phyloP scores from a whole-genome alignment of 495 filamentous ascomycete species.

The Aspergillus conjunctus region DNA sequence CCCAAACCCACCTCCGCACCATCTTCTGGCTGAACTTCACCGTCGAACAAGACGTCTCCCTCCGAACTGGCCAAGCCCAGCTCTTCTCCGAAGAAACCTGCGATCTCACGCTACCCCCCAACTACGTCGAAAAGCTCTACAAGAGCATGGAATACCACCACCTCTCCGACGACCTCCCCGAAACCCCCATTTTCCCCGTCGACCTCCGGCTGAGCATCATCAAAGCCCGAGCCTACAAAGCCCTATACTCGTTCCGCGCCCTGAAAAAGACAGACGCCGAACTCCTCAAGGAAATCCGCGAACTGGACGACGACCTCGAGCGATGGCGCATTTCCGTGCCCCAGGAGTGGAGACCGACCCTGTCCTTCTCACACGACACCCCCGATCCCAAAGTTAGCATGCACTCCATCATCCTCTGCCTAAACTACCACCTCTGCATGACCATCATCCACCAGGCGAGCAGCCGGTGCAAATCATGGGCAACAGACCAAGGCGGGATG shows the following conservation, averaged over 20 bases:
- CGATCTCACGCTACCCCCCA: conserved; percentile 51
- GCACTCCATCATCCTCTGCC: conserved; percentile 47
- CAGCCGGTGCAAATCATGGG: conserved; percentile 47
- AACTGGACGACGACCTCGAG: conserved; percentile 55
- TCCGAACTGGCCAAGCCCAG: conserved; percentile 56
- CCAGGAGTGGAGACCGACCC: conserved; percentile 41
- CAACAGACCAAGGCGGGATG: conserved; percentile 37
- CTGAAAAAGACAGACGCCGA: conserved; percentile 55
- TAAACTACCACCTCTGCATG: conserved; percentile 57
- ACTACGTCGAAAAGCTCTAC: conserved; percentile 42
- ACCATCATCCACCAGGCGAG: conserved; percentile 55
- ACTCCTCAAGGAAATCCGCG: conserved; percentile 52
- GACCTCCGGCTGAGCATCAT: conserved; percentile 54
- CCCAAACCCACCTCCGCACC: conserved; percentile 43
- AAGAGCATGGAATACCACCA: conserved; percentile 32
- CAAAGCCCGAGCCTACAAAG: conserved; percentile 50
- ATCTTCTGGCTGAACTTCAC: conserved; percentile 58
- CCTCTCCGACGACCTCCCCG: conserved; percentile 24
- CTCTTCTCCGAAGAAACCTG: conserved; percentile 55
- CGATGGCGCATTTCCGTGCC: conserved; percentile 52
- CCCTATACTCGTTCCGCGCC: conserved; percentile 50
- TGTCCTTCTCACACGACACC: conserved; percentile 43
- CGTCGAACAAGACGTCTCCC: conserved; percentile 52
- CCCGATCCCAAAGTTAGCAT: conserved; percentile 43
- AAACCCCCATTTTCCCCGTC: conserved; percentile 46